Evolutionary conservation across 495 filamentous ascomycete genomes (phyloP).

Genomic region (Tuber brumale): DNA sequence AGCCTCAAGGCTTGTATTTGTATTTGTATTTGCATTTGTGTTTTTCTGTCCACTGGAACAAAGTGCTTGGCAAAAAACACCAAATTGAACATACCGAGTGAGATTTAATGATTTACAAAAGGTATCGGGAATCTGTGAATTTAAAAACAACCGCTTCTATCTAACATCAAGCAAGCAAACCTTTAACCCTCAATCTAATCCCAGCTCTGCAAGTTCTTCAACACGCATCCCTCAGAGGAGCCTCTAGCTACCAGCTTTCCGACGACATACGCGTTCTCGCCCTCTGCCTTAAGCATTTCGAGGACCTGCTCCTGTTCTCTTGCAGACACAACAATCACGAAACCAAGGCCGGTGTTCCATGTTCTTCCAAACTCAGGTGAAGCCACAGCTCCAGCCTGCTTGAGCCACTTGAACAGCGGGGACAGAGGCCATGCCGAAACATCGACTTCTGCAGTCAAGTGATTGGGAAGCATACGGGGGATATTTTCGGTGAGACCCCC

Average conservation of each 20-base stretch:
- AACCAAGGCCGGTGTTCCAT: conserved; percentile 93
- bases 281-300: conserved; percentile 52
- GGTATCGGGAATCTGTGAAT: background rate
- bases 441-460: conserved; percentile 71
- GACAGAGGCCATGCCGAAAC: conserved; percentile 64
- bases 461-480: conserved; percentile 76
- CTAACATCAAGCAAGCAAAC: background rate
- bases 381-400: conserved; percentile 64
- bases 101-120: background rate
- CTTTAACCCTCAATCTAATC: conserved; percentile 14
- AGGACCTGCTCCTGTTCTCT: conserved; percentile 52
- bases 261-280: conserved; percentile 72
- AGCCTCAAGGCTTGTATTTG: background rate
- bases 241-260: conserved; percentile 57
- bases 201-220: conserved; percentile 69
- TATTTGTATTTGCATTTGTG: background rate
- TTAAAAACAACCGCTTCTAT: background rate
- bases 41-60: background rate
- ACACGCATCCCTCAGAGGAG: conserved; percentile 56
- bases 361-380: conserved; percentile 73
- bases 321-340: conserved; percentile 71
- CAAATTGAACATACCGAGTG: background rate
- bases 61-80: background rate
- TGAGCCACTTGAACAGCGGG: conserved; percentile 76
- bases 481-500: conserved; percentile 89